Evolutionary conservation across 164 flowering plant species (phyloP).

Genomic region (Hamamelis virginiana): DNA sequence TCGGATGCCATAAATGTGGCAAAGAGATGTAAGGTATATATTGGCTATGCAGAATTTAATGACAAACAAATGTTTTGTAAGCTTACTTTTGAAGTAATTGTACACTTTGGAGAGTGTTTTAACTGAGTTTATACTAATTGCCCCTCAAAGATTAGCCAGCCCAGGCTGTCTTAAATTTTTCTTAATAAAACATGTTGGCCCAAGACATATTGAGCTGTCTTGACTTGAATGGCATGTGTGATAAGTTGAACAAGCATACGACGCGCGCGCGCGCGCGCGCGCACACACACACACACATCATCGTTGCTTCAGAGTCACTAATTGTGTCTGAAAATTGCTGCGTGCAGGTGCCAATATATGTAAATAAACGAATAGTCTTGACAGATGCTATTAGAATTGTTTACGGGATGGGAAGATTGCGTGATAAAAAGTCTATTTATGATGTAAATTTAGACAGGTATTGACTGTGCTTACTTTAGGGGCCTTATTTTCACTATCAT

Average conservation of each 20-base stretch:
- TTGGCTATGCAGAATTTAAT: neutral
- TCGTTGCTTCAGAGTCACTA: neutral
- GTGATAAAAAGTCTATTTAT: constrained; percentile 43
- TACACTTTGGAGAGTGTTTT: neutral
- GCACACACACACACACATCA: too few relatives aligned
- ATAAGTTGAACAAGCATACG: neutral
- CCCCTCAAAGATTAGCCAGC: neutral
- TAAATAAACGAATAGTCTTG: constrained; percentile 61
- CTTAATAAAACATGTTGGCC: neutral
- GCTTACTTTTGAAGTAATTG: neutral
- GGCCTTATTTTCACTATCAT: neutral
- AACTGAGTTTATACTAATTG: neutral
- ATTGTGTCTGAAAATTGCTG: neutral
- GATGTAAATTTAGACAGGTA: constrained; percentile 82
- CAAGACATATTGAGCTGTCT: neutral
- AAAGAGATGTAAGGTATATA: constrained; percentile 60
- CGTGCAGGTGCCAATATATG: constrained; percentile 73
- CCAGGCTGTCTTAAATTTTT: neutral
- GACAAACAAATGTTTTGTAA: neutral
- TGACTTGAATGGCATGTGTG: neutral
- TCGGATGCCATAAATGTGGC: constrained; percentile 94
- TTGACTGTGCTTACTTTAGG: neutral
- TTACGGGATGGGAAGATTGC: constrained; percentile 48
- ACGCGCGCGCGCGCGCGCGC: too few relatives aligned
- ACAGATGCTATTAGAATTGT: constrained; percentile 63